These are phyloP conservation scores for Ramularia collo-cygni DNA, from an alignment of 2,329 filamentous ascomycete species.

Conservation along the genomic window DNA sequence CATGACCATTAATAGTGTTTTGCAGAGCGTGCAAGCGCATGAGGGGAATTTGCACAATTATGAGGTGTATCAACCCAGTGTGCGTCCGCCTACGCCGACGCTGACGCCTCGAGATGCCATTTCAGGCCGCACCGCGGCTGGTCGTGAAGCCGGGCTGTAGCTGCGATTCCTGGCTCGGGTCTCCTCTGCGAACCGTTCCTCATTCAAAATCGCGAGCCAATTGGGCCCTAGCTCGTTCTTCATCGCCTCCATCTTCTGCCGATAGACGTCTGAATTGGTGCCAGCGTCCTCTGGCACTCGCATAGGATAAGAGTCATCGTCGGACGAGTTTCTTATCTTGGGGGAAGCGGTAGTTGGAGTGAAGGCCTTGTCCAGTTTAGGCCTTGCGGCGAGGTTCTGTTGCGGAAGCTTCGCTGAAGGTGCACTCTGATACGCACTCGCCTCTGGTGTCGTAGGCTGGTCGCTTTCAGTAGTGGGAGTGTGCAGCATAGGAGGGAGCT, in stretches of 20 bases:
- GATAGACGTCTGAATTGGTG: constrained; percentile 47
- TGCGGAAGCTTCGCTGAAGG: constrained; percentile 16
- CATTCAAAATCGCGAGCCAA: constrained; percentile 79
- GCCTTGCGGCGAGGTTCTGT: constrained; percentile 13
- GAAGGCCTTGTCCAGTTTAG: constrained; percentile 26
- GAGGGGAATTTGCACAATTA: too few species aligned
- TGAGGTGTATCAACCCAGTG: constrained; percentile 28
- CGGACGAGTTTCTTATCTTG: constrained; percentile 23
- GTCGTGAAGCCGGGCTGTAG: constrained; percentile 24
- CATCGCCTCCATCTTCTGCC: constrained; percentile 79
- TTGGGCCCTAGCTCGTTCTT: constrained; percentile 78
- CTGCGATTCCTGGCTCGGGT: constrained; percentile 15
- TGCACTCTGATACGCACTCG: constrained; percentile 19
- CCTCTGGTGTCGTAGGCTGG: constrained; percentile 22
- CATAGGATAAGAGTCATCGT: constrained; percentile 26
- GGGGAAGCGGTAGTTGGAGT: constrained; percentile 22
- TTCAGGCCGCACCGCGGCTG: constrained; percentile 20
- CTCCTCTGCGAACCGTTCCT: constrained; percentile 53
- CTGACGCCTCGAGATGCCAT: constrained; percentile 23
- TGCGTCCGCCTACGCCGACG: constrained; percentile 23
- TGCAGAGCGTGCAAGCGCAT: too few species aligned
- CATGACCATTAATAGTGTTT: too few species aligned
- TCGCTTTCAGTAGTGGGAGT: constrained; percentile 21
- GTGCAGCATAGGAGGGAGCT: constrained; percentile 24
- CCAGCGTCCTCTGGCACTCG: background rate